Evolutionary conservation across 208 protist genomes (phyloP).

Genomic region (Leptomonas pyrrhocoris): DNA sequence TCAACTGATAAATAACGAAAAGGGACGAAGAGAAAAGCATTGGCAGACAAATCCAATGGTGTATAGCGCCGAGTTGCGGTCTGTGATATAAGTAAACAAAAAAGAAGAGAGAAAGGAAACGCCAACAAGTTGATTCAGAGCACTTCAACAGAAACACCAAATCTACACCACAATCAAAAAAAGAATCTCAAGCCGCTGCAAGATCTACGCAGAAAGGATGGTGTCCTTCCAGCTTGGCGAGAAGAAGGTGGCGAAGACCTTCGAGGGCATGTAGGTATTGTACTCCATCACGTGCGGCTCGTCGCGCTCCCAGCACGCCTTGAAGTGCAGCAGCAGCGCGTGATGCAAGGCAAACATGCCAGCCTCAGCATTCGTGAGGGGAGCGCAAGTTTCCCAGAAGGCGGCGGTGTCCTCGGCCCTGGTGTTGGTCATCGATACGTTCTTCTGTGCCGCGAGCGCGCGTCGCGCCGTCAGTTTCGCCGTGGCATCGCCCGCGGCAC

Average conservation of each 20-base stretch:
- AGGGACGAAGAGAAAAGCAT: too few relatives aligned
- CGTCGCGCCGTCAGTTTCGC: constrained; percentile 26
- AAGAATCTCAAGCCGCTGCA: not conserved
- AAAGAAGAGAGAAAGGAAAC: not conserved
- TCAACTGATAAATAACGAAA: too few relatives aligned
- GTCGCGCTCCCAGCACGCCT: constrained; percentile 79
- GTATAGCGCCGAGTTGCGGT: too few relatives aligned
- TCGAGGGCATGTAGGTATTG: constrained; percentile 67
- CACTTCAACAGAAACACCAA: not conserved
- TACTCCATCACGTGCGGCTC: constrained; percentile 87
- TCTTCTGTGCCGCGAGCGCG: constrained; percentile 22
- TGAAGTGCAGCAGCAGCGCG: constrained; percentile 79
- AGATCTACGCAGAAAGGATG: not conserved
- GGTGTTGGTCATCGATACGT: constrained; percentile 8
- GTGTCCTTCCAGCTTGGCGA: constrained; percentile 31
- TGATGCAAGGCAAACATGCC: constrained; percentile 82
- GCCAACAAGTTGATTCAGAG: not conserved
- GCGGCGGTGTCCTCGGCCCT: constrained; percentile 13
- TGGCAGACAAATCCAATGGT: too few relatives aligned
- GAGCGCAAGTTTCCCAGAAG: constrained; percentile 29
- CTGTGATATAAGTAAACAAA: not conserved
- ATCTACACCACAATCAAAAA: not conserved
- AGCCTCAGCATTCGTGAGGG: constrained; percentile 45
- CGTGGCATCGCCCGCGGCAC: constrained; percentile 15
- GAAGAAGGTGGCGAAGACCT: constrained; percentile 79